Evolutionary conservation across 2,329 filamentous ascomycete genomes (phyloP), one percentile per base, ranked within the genome.

Genomic region (Aspergillus pseudoglaucus): DNA sequence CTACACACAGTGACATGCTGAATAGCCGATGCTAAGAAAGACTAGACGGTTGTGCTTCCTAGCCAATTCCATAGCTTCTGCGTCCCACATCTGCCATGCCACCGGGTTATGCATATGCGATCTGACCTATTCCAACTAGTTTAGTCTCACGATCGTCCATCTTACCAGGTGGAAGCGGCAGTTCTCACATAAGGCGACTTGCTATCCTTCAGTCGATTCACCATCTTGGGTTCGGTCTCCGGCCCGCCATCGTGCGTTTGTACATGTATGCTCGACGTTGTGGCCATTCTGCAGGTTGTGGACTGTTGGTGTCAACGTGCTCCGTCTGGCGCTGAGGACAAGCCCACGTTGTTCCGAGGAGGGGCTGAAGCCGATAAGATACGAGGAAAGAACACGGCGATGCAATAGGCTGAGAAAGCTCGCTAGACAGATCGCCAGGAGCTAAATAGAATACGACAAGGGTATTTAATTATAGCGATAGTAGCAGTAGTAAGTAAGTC

Each of bases 21-120:
- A 87, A 74, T 95, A 98, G 43, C 93, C 93, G 61, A 97, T 90
- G 65, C 91, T 94, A 52, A 97, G 75, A 64, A 96, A 97, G 50
- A 98, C 84, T 49, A 95, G 77, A 61, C 90, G 87, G 68, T 97
- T 94, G 58, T 90, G 82, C 58, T 77, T 81, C 66, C 82, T 86
- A 14, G 93, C 91, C 42, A 90, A 76, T 53, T 80, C 79, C 46
- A 96, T 76, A 14, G 88, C 82, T 60, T 90, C 84, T 18, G 85
- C 77, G 56, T 85, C 85, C 76, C 95, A 88, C 50, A 88, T 75
- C 75, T 98, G 93, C 93, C 93, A 98, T 59, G 84, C 83, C 33
- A 97, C 90, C 1, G 84, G 83, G 65, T 94, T 95, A 58, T 85
- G 75, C 65, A 83, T 81, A 65, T 94, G 89, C 43, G 79, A 82